Evolutionary conservation across 257 asterid genomes (phyloP).

Genomic region (Plantago elongata): DNA sequence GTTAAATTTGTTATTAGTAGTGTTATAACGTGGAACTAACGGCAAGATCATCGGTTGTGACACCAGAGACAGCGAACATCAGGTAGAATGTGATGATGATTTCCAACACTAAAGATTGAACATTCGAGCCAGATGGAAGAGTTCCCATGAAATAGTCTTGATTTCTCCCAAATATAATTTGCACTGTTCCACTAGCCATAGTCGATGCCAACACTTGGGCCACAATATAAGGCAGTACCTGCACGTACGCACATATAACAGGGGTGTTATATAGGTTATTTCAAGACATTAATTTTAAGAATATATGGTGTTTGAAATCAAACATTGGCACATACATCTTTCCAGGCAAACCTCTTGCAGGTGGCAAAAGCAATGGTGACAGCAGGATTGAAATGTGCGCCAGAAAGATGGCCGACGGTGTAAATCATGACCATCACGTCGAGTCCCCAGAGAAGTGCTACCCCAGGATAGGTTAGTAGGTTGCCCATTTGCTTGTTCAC

Average conservation of each 20-base stretch:
- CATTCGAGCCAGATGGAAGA: constrained; percentile 26
- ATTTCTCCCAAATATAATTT: constrained; percentile 19
- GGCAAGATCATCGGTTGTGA: constrained; percentile 26
- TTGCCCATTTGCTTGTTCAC: constrained; percentile 32
- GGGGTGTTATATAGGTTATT: neutral
- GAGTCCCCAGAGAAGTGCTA: constrained; percentile 39
- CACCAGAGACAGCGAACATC: constrained; percentile 27
- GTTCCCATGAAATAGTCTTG: constrained; percentile 30
- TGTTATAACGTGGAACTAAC: constrained; percentile 11
- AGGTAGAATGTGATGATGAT: constrained; percentile 31
- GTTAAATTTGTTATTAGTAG: neutral
- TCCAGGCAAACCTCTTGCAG: constrained; percentile 36
- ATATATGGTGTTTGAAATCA: neutral
- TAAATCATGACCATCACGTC: constrained; percentile 45
- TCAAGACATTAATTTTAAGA: neutral
- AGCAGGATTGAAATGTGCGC: constrained; percentile 54
- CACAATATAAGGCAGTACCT: constrained; percentile 36
- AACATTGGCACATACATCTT: constrained; percentile 21
- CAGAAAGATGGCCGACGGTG: constrained; percentile 42
- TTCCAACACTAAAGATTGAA: constrained; percentile 27
- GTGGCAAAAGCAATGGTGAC: constrained; percentile 47
- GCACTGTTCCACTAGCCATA: constrained; percentile 28
- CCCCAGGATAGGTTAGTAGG: constrained; percentile 37
- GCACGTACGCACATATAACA: neutral
- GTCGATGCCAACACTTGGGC: constrained; percentile 30